phyloP scores from a whole-genome alignment of 1,139 yeast species.

The Meyerozyma athensensis region DNA sequence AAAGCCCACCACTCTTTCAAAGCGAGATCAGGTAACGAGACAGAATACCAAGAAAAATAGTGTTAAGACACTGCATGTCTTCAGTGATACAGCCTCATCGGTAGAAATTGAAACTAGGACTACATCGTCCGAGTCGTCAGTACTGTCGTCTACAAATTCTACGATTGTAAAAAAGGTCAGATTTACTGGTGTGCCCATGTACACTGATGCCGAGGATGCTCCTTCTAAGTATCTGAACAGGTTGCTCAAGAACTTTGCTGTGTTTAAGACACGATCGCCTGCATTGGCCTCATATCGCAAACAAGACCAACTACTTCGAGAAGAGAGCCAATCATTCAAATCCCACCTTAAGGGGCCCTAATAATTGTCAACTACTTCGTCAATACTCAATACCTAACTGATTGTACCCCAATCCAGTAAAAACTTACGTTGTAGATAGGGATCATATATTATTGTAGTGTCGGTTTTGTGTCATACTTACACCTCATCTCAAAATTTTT shows the following conservation, averaged over 20 bases:
- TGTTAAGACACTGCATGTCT: slow-evolving; percentile 9
- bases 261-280: slow-evolving; percentile 29
- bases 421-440: no score
- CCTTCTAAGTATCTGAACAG: slow-evolving; percentile 46
- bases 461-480: slow-evolving; percentile 1
- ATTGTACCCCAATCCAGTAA: neutral
- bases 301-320: slow-evolving; percentile 43
- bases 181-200: slow-evolving; percentile 49
- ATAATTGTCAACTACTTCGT: neutral
- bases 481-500: slow-evolving; percentile 4
- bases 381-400: neutral
- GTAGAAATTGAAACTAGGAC: slow-evolving; percentile 5
- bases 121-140: neutral
- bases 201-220: slow-evolving; percentile 51
- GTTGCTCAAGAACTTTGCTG: slow-evolving; percentile 44
- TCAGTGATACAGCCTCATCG: slow-evolving; percentile 4
- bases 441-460: neutral
- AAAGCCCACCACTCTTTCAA: slow-evolving; percentile 4
- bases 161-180: slow-evolving; percentile 38
- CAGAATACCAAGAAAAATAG: slow-evolving; percentile 32
- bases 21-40: slow-evolving; percentile 29
- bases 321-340: slow-evolving; percentile 50
- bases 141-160: slow-evolving; percentile 6
- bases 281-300: slow-evolving; percentile 15
- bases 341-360: slow-evolving; percentile 20